Percentiles rank a stretch among this genome's conserved stretches.
Conservation (phyloP, 345 rosid genomes). For the Lepidium didymum region DNA sequence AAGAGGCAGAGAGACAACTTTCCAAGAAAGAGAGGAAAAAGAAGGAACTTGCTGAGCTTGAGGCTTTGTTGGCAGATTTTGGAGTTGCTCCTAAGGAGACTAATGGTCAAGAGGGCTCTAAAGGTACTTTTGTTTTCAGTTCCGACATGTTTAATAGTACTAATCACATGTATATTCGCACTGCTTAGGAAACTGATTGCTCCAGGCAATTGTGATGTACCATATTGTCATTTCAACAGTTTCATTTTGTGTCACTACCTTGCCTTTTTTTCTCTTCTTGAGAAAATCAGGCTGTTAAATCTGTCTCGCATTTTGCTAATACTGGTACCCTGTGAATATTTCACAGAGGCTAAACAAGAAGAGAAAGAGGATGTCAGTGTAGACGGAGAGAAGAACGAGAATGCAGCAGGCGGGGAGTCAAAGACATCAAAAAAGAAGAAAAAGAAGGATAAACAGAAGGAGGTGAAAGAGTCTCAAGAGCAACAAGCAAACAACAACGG, state of each 20-base stretch:
- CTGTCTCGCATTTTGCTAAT: background rate
- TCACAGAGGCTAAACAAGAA: constrained; percentile 38
- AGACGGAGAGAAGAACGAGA: constrained; percentile 54
- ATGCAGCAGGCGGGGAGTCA: constrained; percentile 43
- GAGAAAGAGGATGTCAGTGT: constrained; percentile 34
- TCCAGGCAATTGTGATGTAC: background rate
- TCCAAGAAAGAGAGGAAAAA: constrained; percentile 86
- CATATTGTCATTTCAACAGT: background rate
- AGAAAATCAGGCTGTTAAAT: background rate
- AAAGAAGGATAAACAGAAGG: constrained; percentile 63
- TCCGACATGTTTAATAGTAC: background rate
- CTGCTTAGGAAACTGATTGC: background rate
- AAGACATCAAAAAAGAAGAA: constrained; percentile 71
- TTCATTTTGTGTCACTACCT: background rate
- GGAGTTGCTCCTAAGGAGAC: constrained; percentile 42
- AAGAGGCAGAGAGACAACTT: constrained; percentile 82
- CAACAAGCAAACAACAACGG: constrained; percentile 22
- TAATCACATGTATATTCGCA: background rate
- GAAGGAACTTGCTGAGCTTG: constrained; percentile 89
- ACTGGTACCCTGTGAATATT: background rate
- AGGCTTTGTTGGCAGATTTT: constrained; percentile 79
- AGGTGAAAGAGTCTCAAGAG: constrained; percentile 46
- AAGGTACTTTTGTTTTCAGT: constrained; percentile 29
- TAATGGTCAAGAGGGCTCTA: constrained; percentile 42
- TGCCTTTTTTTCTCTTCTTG: background rate